Evolutionary conservation across 2,329 filamentous ascomycete genomes (phyloP).

Genomic region (Xenosphaeropsis pyriputrescens): DNA sequence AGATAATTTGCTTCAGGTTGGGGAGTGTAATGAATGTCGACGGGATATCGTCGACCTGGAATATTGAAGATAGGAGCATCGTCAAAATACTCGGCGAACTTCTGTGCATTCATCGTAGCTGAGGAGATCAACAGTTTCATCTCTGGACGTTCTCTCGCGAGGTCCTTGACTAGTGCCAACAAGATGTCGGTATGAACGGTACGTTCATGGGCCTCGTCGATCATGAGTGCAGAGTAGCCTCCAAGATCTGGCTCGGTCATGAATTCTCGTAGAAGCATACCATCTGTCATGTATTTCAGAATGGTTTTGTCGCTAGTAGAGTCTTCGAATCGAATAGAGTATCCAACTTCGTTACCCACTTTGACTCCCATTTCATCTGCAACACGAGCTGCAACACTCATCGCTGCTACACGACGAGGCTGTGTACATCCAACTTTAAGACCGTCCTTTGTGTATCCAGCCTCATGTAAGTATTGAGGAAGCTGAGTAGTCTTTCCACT

Average conservation of each 20-base stretch:
- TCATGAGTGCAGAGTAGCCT: constrained; percentile 80
- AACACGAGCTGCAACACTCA: constrained; percentile 94
- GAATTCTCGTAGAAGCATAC: constrained; percentile 82
- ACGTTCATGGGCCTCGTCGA: constrained; percentile 94
- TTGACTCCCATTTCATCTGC: constrained; percentile 87
- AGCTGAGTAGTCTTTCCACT: constrained; percentile 93
- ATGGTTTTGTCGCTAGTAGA: constrained; percentile 81
- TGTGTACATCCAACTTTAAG: constrained; percentile 88
- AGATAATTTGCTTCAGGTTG: constrained; percentile 92
- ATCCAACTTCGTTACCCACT: constrained; percentile 84
- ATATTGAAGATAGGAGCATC: constrained; percentile 91
- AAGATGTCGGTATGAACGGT: constrained; percentile 86
- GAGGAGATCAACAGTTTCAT: constrained; percentile 85
- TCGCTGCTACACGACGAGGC: constrained; percentile 86
- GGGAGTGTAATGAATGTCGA: constrained; percentile 82
- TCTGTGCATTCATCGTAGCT: constrained; percentile 86
- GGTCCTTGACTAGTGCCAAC: constrained; percentile 76
- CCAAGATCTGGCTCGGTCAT: constrained; percentile 76
- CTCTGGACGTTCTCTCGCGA: constrained; percentile 69
- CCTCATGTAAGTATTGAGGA: constrained; percentile 85
- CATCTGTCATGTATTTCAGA: constrained; percentile 94
- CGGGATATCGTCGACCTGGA: constrained; percentile 74
- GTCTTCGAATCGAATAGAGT: constrained; percentile 90
- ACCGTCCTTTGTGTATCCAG: constrained; percentile 72
- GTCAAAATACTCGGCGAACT: constrained; percentile 85